Evolutionary conservation across 192 early-diverging fungal genomes (phyloP), one percentile per base, ranked within the genome.

Genomic region (Phycomyces nitens): DNA sequence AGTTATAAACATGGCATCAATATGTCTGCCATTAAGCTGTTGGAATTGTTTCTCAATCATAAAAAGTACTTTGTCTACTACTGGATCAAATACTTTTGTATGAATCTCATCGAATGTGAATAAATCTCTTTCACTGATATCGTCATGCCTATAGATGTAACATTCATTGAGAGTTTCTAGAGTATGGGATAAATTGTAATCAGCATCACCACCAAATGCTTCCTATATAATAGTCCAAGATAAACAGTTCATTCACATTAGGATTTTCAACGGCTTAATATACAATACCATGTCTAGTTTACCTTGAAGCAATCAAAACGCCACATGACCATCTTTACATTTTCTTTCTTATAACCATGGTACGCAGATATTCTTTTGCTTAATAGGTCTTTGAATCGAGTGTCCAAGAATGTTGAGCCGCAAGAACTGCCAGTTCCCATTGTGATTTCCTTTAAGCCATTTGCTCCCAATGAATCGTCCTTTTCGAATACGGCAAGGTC

Each of bases 351-450:
- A n/a, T n/a, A n/a, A n/a, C n/a, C n/a, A n/a, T n/a, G n/a, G n/a
- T n/a, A n/a, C n/a, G n/a, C n/a, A n/a, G n/a, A n/a, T 68, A 74
- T 55, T 60, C 59, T 23, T 71, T 68, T 42, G 80, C 23, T 26
- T n/a, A n/a, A n/a, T n/a, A 76, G 73, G 10, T 66, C 74, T 12
- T 77, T 61, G 56, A 82, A 72, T 47, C 76, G 68, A 16, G 58
- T 34, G 56, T 82, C 81, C 34, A 82, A 60, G 44, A 74, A 82
- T 24, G 70, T 68, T 0, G 73, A 74, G 3, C 81, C 81, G 49
- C 81, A 82, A 15, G 69, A 74, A 18, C 74, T 78, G 55, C 81
- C 81, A 50, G 66, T 74, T 43, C 76, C 78, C 41, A 78, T 80
- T 23, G 76, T 82, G 41, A 80, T 68, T 65, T 82, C 81, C 10